Evolutionary conservation across 139 green algal species (phyloP).

Genomic region (Chlorella sp.): DNA sequence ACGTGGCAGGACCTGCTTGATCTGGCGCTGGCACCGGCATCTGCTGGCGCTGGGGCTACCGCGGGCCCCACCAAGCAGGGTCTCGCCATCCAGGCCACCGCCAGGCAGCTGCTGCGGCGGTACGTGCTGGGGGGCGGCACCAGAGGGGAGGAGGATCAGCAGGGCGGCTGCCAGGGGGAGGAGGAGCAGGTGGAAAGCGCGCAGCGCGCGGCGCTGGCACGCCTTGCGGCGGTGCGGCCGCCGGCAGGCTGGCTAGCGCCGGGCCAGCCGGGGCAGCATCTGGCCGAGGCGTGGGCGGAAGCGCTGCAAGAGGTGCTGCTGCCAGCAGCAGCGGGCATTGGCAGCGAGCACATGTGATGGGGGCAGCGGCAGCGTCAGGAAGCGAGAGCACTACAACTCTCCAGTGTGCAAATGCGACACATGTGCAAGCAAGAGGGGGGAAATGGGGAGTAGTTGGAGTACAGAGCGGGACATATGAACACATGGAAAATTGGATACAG

Average conservation of each 20-base stretch:
- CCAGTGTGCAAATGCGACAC: neutral
- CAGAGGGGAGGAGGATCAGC: neutral
- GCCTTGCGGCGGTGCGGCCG: neutral
- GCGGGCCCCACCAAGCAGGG: neutral
- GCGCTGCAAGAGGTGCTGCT: neutral
- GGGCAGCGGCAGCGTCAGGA: neutral
- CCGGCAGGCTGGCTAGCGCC: neutral
- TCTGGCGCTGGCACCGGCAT: neutral
- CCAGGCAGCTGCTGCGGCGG: constrained; percentile 8
- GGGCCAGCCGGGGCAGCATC: too few relatives aligned
- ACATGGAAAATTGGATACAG: neutral
- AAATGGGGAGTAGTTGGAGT: neutral
- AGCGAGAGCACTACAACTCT: neutral
- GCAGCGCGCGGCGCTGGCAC: neutral
- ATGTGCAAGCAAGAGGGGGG: neutral
- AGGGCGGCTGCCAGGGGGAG: neutral
- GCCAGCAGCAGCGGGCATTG: too few relatives aligned
- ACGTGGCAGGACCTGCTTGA: constrained; percentile 19
- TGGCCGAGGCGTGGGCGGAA: neutral
- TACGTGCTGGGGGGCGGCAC: neutral
- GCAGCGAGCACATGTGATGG: too few relatives aligned
- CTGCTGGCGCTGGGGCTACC: neutral
- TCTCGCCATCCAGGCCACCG: neutral
- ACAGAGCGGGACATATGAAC: neutral
- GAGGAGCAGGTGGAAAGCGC: neutral